Percentiles rank a stretch among this genome's conserved stretches.
Evolutionary conservation across 2,329 filamentous ascomycete species (phyloP).

Genomic region (Polytolypa hystricis): DNA sequence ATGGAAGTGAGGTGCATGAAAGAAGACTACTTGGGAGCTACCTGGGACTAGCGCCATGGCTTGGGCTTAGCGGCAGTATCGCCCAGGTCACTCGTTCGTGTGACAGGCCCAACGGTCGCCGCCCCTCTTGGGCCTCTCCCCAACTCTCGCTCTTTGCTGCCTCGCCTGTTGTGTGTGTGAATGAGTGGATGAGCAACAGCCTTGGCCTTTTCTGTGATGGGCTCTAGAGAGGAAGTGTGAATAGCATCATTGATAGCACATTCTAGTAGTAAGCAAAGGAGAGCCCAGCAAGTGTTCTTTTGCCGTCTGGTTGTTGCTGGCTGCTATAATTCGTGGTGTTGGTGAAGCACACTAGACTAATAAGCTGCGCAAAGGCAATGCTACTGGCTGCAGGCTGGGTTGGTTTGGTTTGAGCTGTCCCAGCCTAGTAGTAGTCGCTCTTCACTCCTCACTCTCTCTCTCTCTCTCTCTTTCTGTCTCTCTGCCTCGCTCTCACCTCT

Average conservation of each 20-base stretch:
- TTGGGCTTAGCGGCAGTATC: not conserved
- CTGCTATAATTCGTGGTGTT: not conserved
- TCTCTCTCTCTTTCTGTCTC: not conserved
- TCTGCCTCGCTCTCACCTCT: not conserved
- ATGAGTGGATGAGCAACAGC: too few species aligned
- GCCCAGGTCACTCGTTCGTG: constrained; percentile 1
- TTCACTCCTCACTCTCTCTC: not conserved
- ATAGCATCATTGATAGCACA: not conserved
- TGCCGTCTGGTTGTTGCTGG: not conserved
- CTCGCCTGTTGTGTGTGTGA: too few species aligned
- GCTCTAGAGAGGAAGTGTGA: too few species aligned
- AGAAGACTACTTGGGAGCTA: too few species aligned
- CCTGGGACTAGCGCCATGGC: too few species aligned
- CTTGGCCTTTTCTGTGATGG: too few species aligned
- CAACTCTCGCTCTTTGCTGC: too few species aligned
- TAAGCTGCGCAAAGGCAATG: not conserved
- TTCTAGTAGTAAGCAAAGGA: not conserved
- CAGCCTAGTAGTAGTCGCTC: too few species aligned
- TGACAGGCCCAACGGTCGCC: not conserved
- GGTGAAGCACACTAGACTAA: not conserved
- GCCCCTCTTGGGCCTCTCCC: too few species aligned
- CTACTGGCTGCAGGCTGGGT: not conserved
- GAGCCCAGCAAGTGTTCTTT: not conserved
- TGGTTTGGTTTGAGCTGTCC: too few species aligned
- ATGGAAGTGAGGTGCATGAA: too few species aligned